Conservation (phyloP, 805 yeast genomes). For the Metschnikowia orientalis region DNA sequence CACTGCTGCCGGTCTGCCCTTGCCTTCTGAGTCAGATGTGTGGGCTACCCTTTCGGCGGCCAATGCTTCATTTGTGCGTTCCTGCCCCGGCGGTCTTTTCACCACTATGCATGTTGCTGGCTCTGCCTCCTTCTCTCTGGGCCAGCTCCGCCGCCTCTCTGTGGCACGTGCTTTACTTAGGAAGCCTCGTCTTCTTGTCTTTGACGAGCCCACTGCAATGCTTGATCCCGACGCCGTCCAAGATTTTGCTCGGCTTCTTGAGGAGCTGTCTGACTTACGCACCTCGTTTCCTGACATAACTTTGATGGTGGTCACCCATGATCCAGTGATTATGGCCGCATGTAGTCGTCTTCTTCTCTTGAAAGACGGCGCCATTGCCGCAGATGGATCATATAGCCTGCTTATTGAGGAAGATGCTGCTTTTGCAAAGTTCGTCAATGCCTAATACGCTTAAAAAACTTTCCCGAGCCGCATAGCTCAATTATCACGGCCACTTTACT, state of each 20-base stretch:
- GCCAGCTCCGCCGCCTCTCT: conserved; percentile 82
- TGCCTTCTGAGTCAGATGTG: conserved; percentile 28
- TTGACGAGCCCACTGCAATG: conserved; percentile 91
- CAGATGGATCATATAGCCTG: conserved; percentile 37
- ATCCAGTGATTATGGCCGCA: conserved; percentile 56
- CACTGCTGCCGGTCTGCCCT: conserved; percentile 13
- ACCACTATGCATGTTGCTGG: conserved; percentile 59
- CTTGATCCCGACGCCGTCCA: conserved; percentile 62
- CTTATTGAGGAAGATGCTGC: conserved; percentile 26
- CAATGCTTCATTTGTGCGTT: conserved; percentile 51
- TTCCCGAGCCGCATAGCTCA: no score
- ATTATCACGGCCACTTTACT: no score
- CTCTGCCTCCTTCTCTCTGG: conserved; percentile 64
- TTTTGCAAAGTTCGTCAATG: conserved; percentile 13
- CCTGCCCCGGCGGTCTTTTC: conserved; percentile 55
- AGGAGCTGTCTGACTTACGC: conserved; percentile 18
- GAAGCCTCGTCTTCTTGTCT: conserved; percentile 57
- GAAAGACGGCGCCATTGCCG: conserved; percentile 45
- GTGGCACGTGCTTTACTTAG: conserved; percentile 78
- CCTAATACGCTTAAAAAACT: no score
- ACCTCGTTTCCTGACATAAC: conserved; percentile 27
- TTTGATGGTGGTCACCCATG: conserved; percentile 69
- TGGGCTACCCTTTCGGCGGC: conserved; percentile 39
- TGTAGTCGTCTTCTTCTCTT: conserved; percentile 51
- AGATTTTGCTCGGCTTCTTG: conserved; percentile 48